These are phyloP conservation scores for Talaromyces pinophilus DNA, from an alignment of 2,329 filamentous ascomycete species.

Conservation along the genomic window DNA sequence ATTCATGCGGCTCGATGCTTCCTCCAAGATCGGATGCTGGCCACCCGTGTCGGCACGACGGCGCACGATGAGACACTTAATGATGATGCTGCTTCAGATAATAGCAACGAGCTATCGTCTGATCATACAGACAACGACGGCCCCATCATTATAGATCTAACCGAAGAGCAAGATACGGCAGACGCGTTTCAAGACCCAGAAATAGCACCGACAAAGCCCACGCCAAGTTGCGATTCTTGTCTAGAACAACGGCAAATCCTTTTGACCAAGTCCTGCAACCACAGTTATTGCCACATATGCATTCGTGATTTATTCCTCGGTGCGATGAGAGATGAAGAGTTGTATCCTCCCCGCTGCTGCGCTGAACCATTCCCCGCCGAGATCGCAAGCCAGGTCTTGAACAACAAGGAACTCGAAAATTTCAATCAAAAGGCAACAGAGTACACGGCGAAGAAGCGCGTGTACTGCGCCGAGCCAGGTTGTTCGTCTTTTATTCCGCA, in stretches of 20 bases:
- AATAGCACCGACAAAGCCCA: not conserved
- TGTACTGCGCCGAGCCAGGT: conserved; percentile 28
- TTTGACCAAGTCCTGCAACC: not conserved
- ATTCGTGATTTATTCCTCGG: conserved; percentile 23
- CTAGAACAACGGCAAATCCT: not conserved
- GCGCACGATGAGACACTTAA: not conserved
- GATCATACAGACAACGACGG: no score
- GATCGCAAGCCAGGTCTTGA: conserved; percentile 18
- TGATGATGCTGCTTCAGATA: no score
- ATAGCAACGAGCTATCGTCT: no score
- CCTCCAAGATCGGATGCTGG: not conserved
- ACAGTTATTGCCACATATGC: conserved; percentile 20
- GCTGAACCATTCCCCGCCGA: conserved; percentile 18
- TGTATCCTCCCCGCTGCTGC: conserved; percentile 28
- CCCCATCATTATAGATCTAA: no score
- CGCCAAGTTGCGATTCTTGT: not conserved
- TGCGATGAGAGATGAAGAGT: conserved; percentile 25
- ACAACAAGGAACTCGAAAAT: conserved; percentile 21
- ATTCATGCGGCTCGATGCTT: not conserved
- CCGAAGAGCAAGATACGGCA: not conserved
- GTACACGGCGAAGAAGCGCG: conserved; percentile 23
- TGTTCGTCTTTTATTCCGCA: conserved; percentile 29
- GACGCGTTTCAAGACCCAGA: not conserved
- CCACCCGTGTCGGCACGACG: not conserved
- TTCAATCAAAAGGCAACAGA: conserved; percentile 25